These are phyloP conservation scores for Funneliformis geosporum DNA, from an alignment of 192 early-diverging fungal species.

Conservation along the genomic window DNA sequence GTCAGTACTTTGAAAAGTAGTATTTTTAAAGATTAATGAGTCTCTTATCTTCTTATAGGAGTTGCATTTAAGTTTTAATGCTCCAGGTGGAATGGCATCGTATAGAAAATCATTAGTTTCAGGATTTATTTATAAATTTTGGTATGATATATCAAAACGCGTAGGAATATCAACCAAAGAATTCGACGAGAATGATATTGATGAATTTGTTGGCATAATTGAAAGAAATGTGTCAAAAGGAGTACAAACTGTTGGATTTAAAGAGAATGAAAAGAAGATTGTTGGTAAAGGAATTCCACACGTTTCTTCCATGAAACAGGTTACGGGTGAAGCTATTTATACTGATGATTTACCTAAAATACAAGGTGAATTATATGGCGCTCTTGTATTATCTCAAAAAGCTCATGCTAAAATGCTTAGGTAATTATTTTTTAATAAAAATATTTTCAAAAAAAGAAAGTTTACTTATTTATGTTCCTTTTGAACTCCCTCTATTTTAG, in stretches of 20 bases:
- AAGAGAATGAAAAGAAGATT: slow-evolving; percentile 37
- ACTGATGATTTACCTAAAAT: slow-evolving; percentile 79
- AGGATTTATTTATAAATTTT: slow-evolving; percentile 69
- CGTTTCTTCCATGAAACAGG: slow-evolving; percentile 77
- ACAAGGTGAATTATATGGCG: slow-evolving; percentile 68
- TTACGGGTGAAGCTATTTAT: slow-evolving; percentile 82
- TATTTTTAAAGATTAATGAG: neutral
- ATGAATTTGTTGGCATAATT: slow-evolving; percentile 43
- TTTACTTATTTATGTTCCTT: neutral
- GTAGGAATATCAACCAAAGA: slow-evolving; percentile 25
- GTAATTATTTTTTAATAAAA: neutral
- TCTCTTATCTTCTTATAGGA: neutral
- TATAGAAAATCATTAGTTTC: slow-evolving; percentile 62
- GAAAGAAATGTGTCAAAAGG: slow-evolving; percentile 49
- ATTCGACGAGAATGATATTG: slow-evolving; percentile 36
- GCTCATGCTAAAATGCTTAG: slow-evolving; percentile 69
- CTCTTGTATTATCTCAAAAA: slow-evolving; percentile 63
- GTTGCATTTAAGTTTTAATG: slow-evolving; percentile 48
- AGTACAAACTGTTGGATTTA: slow-evolving; percentile 37
- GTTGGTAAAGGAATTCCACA: slow-evolving; percentile 75
- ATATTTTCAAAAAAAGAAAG: neutral
- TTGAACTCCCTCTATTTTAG: slow-evolving; percentile 30
- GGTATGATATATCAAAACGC: slow-evolving; percentile 54
- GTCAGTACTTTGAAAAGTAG: neutral
- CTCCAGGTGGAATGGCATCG: slow-evolving; percentile 71